phyloP scores from a whole-genome alignment of 306 rosid genomes.

The Begonia fuchsioides region DNA sequence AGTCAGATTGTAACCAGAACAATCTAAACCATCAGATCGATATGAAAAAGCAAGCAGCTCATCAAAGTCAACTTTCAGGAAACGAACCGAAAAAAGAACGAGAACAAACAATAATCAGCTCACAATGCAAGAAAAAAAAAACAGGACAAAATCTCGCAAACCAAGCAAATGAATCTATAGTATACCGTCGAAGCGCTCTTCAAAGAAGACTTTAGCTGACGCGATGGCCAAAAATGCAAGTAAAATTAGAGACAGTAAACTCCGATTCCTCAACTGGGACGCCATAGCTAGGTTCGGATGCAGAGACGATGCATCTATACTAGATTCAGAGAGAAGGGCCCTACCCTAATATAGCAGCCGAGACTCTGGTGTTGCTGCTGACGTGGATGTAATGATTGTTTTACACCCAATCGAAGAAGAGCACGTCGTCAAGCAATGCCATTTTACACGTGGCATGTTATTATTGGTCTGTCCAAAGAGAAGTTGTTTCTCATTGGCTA shows the following conservation, averaged over 20 bases:
- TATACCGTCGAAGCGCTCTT: conserved; percentile 84
- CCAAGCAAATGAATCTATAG: neutral
- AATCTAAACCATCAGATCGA: neutral
- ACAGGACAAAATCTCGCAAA: neutral
- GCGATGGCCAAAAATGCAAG: conserved; percentile 37
- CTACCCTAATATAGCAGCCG: no score
- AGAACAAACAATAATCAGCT: neutral
- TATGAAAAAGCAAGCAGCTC: neutral
- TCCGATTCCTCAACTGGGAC: conserved; percentile 46
- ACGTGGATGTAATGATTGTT: no score
- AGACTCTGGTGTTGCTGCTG: no score
- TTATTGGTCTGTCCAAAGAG: no score
- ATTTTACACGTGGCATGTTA: no score
- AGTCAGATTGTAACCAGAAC: neutral
- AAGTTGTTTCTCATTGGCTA: no score
- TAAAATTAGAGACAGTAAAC: conserved; percentile 29
- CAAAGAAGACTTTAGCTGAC: conserved; percentile 74
- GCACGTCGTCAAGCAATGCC: no score
- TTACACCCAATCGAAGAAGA: no score
- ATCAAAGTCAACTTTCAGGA: neutral
- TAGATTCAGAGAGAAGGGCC: no score
- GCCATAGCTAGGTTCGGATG: conserved; percentile 31
- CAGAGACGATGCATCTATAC: neutral
- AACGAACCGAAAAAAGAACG: neutral
- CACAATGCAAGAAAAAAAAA: neutral